phyloP scores from a whole-genome alignment of 1,284 basidiomycete genomes.

The Heterobasidion occidentale region DNA sequence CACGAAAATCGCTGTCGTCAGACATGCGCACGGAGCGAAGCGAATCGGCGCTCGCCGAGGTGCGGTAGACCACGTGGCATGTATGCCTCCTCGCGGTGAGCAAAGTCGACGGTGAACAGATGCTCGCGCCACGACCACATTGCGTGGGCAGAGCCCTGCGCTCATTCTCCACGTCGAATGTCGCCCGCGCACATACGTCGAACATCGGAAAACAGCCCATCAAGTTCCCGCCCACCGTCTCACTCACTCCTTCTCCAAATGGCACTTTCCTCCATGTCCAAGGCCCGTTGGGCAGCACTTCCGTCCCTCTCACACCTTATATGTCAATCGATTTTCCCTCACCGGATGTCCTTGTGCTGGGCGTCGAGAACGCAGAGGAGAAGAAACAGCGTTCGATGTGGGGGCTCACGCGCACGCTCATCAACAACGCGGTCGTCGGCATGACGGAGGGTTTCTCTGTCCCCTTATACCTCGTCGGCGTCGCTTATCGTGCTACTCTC shows the following conservation, averaged over 20 bases:
- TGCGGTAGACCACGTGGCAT: too few relatives aligned
- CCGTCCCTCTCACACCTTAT: slow-evolving; percentile 63
- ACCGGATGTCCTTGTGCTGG: slow-evolving; percentile 44
- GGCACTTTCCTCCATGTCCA: slow-evolving; percentile 49
- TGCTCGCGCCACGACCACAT: too few relatives aligned
- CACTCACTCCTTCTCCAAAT: slow-evolving; percentile 37
- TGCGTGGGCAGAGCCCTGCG: slow-evolving; percentile 19
- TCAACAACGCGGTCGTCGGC: slow-evolving; percentile 85
- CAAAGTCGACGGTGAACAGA: too few relatives aligned
- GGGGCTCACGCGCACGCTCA: slow-evolving; percentile 88
- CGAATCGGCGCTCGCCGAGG: too few relatives aligned
- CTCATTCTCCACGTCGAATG: slow-evolving; percentile 37
- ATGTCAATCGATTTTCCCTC: slow-evolving; percentile 53
- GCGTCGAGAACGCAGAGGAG: slow-evolving; percentile 62
- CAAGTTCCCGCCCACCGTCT: slow-evolving; percentile 58
- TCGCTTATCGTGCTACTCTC: slow-evolving; percentile 86
- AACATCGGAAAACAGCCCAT: slow-evolving; percentile 84
- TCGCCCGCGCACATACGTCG: slow-evolving; percentile 35
- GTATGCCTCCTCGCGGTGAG: too few relatives aligned
- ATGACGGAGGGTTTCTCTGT: slow-evolving; percentile 85
- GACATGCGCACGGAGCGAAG: too few relatives aligned
- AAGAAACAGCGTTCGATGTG: slow-evolving; percentile 85
- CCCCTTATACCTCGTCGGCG: slow-evolving; percentile 86
- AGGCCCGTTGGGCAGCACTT: slow-evolving; percentile 73
- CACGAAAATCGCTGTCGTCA: too few relatives aligned